These are phyloP conservation scores for Chamaenerion angustifolium DNA, from an alignment of 345 rosid species.

Conservation along the genomic window DNA sequence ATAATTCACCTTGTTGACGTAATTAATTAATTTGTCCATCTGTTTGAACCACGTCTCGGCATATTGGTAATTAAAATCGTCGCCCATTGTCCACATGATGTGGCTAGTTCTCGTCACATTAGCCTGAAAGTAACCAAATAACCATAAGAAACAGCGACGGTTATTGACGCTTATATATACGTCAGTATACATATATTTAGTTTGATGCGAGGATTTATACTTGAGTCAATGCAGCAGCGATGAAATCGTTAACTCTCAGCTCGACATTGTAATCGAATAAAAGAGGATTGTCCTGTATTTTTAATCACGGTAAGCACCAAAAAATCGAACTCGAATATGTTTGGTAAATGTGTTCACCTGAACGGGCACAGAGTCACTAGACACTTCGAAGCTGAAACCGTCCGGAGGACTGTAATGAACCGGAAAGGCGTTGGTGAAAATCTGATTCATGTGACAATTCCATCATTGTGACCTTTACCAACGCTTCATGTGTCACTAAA, in stretches of 20 bases:
- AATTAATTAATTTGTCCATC: constrained; percentile 81
- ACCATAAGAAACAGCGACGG: not conserved
- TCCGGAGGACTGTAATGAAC: constrained; percentile 55
- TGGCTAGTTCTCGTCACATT: constrained; percentile 67
- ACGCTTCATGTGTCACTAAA: too few species aligned
- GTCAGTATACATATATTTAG: too few species aligned
- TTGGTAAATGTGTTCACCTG: constrained; percentile 28
- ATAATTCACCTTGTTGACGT: constrained; percentile 61
- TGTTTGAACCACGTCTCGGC: constrained; percentile 91
- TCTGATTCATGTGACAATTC: constrained; percentile 23
- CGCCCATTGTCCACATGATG: constrained; percentile 98
- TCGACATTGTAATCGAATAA: constrained; percentile 48
- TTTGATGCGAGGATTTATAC: constrained; percentile 16
- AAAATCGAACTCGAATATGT: too few species aligned
- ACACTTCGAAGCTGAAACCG: constrained; percentile 65
- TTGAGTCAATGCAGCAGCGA: constrained; percentile 50
- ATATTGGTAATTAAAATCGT: constrained; percentile 82
- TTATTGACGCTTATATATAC: not conserved
- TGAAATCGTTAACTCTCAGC: constrained; percentile 40
- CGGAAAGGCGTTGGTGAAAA: constrained; percentile 63
- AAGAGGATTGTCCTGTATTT: constrained; percentile 50
- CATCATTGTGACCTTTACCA: too few species aligned
- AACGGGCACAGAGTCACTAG: constrained; percentile 32
- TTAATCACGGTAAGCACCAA: too few species aligned
- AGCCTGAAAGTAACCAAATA: constrained; percentile 23